Base-by-base conservation (phyloP, 140 eudicot species). In the Bidens hawaiensis region DNA sequence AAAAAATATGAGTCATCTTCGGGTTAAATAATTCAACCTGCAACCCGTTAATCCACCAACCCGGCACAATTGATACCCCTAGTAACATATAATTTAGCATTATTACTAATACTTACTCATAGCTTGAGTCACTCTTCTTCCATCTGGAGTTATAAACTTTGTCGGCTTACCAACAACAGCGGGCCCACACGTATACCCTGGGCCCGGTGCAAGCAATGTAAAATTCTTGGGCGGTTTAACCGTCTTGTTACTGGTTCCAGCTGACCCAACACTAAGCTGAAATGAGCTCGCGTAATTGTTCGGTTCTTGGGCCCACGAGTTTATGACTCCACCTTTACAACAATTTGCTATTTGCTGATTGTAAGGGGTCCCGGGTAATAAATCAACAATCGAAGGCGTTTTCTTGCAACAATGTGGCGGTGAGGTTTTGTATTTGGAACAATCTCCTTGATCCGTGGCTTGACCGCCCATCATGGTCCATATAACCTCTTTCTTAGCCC, bases 181-280 rank as follows among this genome's bases (percentile, higher is more conserved):
- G 0, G 97, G 95, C 34, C 99, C 97, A 73, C 99, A 94, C 12
- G 90, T 88, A 69, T 94, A 94, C 30, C 99, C 97, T 0, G 96
- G 94, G 3, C 95, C 97, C 0, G 99, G 97, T 62, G 95, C 94
- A 52, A 48, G 80, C 71, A 94, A 62, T 0, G 97, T 88, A 70
- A 83, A 88, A 72, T 88, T 94, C 65, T 67, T 85, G 3, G 99
- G 99, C 18, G 88, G 77, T 74, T 64, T 79, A 53, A 94, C 97
- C 3, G 95, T 94, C 42, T 77, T 94, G 43, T 94, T 88, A 24
- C 83, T 75, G 79, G 89, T 94, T 28, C 97, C 99, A 19, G 99
- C 82, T 25, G 72, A 82, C 33, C 99, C 99, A 61, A 94, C 99
- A 67, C 88, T 85, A 17, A 94, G 28, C 69, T 94, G 99, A 76